Evolutionary conservation across 2,329 filamentous ascomycete species (phyloP), one percentile per base, ranked within the genome.

Genomic region (Setomelanomma holmii): DNA sequence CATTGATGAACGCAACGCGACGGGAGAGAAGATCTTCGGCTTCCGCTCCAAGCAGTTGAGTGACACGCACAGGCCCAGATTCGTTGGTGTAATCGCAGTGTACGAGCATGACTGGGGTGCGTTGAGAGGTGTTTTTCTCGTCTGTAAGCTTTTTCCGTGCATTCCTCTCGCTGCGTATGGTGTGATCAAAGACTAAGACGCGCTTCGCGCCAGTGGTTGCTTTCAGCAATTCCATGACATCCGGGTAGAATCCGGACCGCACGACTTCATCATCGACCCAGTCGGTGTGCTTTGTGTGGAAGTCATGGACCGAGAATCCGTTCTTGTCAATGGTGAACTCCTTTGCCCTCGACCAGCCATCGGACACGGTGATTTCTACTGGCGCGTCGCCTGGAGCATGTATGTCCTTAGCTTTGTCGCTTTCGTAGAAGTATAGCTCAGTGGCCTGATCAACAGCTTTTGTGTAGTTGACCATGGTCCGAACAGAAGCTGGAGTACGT

Each of bases 61-160:
- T 50, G 5, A 82, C 79, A 12, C 79, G 76, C 20, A 69, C 65
- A 7, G 74, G 74, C 1, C 76, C 71, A 0, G 79, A 79, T 23
- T 72, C 62, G 56, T 78, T 77, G 40, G 79, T 79, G 55, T 82
- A 80, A 55, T 82, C 80, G 64, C 81, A 80, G 58, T 82, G 80
- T 2, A 82, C 79, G n/a, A 80, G 74, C 51, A 78, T 77, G 1
- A 82, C 79, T 2, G 80, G 80, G 5, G 78, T 75, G 27, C 80
- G 76, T 45, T 74, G 69, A 7, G 59, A 55, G 1, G 69, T 72
- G 10, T 68, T 66, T 2, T 62, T 67, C 47, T 75, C 68, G 19
- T 74, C 64, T 11, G 73, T 75, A 35, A 76, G 57, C 33, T 61
- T 60, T 49, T 75, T 75, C 16, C 53, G 50, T 24, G 64, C 65